Percentiles rank a stretch among this genome's conserved stretches.
These are phyloP conservation scores for Heracleum sosnowskyi DNA, from an alignment of 129 eudicot species.

Conservation along the genomic window DNA sequence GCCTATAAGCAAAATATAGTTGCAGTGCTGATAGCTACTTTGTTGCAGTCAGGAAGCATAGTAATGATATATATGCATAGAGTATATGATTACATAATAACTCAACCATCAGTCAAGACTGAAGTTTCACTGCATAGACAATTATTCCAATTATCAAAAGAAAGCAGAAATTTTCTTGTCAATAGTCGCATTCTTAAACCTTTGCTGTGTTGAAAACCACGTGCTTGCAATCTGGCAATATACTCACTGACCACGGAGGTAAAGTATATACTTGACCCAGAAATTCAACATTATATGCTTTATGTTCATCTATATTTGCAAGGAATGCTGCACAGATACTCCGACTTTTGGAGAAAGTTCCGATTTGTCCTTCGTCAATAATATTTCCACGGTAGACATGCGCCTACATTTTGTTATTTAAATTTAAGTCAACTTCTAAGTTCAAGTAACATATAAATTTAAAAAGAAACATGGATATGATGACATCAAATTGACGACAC, in stretches of 20 bases:
- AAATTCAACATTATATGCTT: constrained; percentile 46
- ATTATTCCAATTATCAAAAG: background rate
- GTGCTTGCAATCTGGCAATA: constrained; percentile 86
- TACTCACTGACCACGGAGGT: constrained; percentile 98
- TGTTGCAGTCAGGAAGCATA: background rate
- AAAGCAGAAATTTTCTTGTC: constrained; percentile 23
- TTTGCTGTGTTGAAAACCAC: constrained; percentile 76
- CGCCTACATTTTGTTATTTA: constrained; percentile 41
- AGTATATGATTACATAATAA: background rate
- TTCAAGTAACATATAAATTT: background rate
- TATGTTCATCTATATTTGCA: constrained; percentile 87
- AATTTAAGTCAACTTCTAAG: constrained; percentile 2
- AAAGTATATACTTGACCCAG: constrained; percentile 58
- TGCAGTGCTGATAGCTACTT: background rate
- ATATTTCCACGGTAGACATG: constrained; percentile 62
- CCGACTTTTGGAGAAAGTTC: constrained; percentile 5
- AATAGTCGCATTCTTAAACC: constrained; percentile 35
- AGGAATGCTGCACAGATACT: constrained; percentile 81
- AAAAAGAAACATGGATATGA: background rate
- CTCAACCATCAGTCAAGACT: background rate
- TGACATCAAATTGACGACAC: background rate
- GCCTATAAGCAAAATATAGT: background rate
- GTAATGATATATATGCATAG: background rate
- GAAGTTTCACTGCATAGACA: background rate
- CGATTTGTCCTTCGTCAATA: background rate